These are phyloP conservation scores for Mycosphaerella sp. DNA, from an alignment of 2,329 filamentous ascomycete species.

Conservation along the genomic window DNA sequence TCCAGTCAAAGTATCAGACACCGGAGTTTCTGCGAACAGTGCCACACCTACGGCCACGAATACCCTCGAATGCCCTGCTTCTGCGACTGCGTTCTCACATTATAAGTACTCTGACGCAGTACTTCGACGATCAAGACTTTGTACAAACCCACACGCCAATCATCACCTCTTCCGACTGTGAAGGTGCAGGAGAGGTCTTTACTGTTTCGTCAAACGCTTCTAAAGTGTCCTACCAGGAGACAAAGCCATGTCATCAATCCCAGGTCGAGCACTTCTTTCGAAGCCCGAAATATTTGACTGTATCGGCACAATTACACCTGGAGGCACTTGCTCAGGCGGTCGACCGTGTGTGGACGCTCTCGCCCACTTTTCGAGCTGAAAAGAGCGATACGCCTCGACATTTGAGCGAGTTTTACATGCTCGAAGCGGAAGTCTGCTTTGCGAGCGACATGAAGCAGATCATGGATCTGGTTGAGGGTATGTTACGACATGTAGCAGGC, in stretches of 20 bases:
- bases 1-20: constrained; percentile 95
- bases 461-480: constrained; percentile 73
- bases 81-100: constrained; percentile 77
- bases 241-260: constrained; percentile 36
- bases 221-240: constrained; percentile 34
- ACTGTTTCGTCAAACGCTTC: constrained; percentile 46
- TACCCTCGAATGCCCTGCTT: constrained; percentile 72
- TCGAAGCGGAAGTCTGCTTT: constrained; percentile 86
- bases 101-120: constrained; percentile 64
- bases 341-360: constrained; percentile 87
- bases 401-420: constrained; percentile 97
- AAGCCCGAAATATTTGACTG: constrained; percentile 85
- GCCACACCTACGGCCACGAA: constrained; percentile 77
- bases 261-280: constrained; percentile 62
- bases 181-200: constrained; percentile 94
- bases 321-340: constrained; percentile 86
- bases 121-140: constrained; percentile 66
- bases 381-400: constrained; percentile 89
- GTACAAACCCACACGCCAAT: constrained; percentile 86
- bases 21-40: constrained; percentile 81
- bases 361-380: constrained; percentile 90
- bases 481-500: constrained; percentile 57
- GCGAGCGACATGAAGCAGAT: constrained; percentile 62
- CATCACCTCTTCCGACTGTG: constrained; percentile 94
- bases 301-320: constrained; percentile 89